Evolutionary conservation across 1,284 basidiomycete genomes (phyloP).

Genomic region (Cystobasidium sp.): DNA sequence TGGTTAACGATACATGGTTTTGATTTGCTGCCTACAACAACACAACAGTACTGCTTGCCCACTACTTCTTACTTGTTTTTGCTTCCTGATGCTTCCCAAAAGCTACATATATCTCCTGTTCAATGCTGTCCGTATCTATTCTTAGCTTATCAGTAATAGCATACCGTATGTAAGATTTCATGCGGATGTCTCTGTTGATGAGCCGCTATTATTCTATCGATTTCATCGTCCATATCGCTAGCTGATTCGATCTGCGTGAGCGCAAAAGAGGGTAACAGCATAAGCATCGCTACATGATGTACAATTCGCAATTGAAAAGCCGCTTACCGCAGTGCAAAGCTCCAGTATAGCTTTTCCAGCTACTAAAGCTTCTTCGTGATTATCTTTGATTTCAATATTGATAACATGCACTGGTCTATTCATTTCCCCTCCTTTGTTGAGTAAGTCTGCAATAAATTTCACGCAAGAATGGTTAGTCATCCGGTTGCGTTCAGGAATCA

Average conservation of each 20-base stretch:
- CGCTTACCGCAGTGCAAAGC: conserved; percentile 81
- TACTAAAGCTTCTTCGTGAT: conserved; percentile 95
- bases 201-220: conserved; percentile 77
- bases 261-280: background rate
- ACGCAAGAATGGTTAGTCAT: background rate
- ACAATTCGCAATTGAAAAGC: background rate
- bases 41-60: background rate
- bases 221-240: conserved; percentile 86
- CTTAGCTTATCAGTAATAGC: conserved; percentile 71
- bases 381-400: conserved; percentile 99
- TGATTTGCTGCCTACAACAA: background rate
- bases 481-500: no score
- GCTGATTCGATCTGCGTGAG: conserved; percentile 76
- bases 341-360: conserved; percentile 95
- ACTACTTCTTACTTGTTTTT: background rate
- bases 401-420: conserved; percentile 95
- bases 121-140: background rate
- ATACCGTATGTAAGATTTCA: conserved; percentile 85
- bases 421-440: conserved; percentile 84
- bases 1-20: conserved; percentile 16
- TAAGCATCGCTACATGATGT: background rate
- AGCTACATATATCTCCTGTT: no score
- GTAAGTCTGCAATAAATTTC: conserved; percentile 68
- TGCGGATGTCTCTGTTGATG: conserved; percentile 93
- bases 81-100: background rate